Evolutionary conservation across 2,329 filamentous ascomycete species (phyloP).

Genomic region (Xylaria sp.): DNA sequence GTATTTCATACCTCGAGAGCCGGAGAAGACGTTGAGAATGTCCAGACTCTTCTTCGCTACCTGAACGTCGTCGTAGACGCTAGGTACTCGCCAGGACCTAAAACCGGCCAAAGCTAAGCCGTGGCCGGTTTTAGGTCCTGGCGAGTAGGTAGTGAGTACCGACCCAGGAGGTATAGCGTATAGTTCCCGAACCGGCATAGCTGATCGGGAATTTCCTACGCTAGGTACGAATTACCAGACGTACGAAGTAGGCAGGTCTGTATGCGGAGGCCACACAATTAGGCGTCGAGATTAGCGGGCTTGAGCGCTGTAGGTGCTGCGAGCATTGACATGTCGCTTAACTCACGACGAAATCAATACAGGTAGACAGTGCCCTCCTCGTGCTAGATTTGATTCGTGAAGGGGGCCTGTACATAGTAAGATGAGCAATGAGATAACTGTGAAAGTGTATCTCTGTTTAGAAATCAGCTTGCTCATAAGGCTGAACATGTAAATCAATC

Average conservation of each 20-base stretch:
- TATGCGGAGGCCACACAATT: not conserved
- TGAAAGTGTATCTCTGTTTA: not conserved
- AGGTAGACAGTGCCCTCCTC: not conserved
- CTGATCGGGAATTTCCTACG: not conserved
- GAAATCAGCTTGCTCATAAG: not conserved
- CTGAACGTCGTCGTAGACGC: too few species aligned
- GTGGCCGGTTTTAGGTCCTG: too few species aligned
- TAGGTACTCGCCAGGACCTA: too few species aligned
- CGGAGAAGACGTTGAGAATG: too few species aligned
- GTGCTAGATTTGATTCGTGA: not conserved
- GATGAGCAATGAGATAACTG: not conserved
- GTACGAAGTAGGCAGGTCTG: not conserved
- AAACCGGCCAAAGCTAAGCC: too few species aligned
- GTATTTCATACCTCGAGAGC: too few species aligned
- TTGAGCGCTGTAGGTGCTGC: not conserved
- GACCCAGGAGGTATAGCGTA: not conserved
- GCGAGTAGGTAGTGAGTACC: not conserved
- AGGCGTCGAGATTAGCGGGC: not conserved
- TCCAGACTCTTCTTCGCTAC: too few species aligned
- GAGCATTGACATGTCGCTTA: not conserved
- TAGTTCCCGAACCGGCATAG: not conserved
- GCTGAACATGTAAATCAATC: not conserved
- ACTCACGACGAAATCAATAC: not conserved
- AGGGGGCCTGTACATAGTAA: not conserved
- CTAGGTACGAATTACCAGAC: not conserved